Conservation (phyloP, 1,284 basidiomycete species). For the Cutaneotrichosporon arboriforme region DNA sequence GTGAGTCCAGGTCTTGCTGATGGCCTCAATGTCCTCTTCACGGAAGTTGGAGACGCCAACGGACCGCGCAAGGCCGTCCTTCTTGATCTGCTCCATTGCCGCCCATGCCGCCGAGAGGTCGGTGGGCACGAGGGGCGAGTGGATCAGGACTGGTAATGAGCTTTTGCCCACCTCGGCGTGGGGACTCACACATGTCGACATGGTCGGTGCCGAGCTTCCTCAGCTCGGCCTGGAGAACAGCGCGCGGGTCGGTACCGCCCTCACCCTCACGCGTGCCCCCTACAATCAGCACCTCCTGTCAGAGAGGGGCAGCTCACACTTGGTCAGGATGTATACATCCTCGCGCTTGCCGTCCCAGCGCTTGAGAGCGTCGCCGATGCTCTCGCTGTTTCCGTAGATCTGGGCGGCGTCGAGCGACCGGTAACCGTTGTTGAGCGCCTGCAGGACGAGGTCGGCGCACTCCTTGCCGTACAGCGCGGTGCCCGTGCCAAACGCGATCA, state of each 20-base stretch:
- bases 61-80: constrained; percentile 62
- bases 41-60: constrained; percentile 83
- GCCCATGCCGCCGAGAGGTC: constrained; percentile 54
- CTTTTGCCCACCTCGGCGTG: too few relatives aligned
- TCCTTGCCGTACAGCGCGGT: constrained; percentile 36
- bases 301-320: constrained; percentile 31
- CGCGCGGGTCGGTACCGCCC: constrained; percentile 28
- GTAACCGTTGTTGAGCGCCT: constrained; percentile 36
- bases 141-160: constrained; percentile 58
- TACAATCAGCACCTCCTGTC: constrained; percentile 55
- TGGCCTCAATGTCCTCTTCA: constrained; percentile 56
- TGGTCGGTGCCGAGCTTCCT: constrained; percentile 58
- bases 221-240: constrained; percentile 35
- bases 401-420: constrained; percentile 36
- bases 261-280: constrained; percentile 14
- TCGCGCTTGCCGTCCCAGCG: constrained; percentile 56
- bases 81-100: constrained; percentile 63
- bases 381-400: constrained; percentile 51
- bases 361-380: constrained; percentile 54
- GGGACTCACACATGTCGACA: constrained; percentile 53
- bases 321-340: constrained; percentile 54
- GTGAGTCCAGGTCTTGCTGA: constrained; percentile 48
- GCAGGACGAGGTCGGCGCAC: constrained; percentile 23
- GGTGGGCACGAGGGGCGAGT: constrained; percentile 52
- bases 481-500: constrained; percentile 38